These are phyloP conservation scores for Panicum virgatum DNA, from an alignment of 202 grass and related monocot species.

Conservation along the genomic window DNA sequence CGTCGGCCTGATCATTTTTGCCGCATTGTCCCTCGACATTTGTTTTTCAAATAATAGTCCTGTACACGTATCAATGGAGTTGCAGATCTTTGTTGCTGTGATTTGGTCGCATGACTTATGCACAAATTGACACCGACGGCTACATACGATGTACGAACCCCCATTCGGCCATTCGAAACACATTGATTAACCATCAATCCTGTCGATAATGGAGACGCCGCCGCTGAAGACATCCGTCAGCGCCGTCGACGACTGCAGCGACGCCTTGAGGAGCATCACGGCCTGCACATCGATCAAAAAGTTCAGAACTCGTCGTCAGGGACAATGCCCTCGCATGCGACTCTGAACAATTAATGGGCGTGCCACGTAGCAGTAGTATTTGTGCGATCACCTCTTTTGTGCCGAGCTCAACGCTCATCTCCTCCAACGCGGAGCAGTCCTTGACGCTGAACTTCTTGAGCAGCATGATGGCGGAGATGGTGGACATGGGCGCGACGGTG, in stretches of 20 bases:
- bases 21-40: neutral
- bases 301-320: neutral
- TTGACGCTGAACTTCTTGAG: slow-evolving; percentile 66
- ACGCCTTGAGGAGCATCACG: slow-evolving; percentile 55
- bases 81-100: neutral
- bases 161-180: neutral
- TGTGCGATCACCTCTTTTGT: slow-evolving; percentile 42
- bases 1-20: neutral
- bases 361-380: too few species aligned
- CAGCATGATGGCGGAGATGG: slow-evolving; percentile 67
- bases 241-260: slow-evolving; percentile 45
- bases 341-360: too few species aligned
- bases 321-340: neutral
- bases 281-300: slow-evolving; percentile 28
- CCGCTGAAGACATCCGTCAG: slow-evolving; percentile 56
- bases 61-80: neutral
- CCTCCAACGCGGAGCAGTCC: slow-evolving; percentile 56
- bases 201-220: slow-evolving; percentile 36
- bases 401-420: slow-evolving; percentile 50
- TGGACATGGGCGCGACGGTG: slow-evolving; percentile 66
- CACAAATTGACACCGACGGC: neutral
- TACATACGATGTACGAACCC: neutral
- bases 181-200: neutral
- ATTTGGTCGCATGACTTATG: neutral
- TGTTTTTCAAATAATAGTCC: neutral